phyloP scores from a whole-genome alignment of 176 grass and related monocot genomes.

The Carex pumila region DNA sequence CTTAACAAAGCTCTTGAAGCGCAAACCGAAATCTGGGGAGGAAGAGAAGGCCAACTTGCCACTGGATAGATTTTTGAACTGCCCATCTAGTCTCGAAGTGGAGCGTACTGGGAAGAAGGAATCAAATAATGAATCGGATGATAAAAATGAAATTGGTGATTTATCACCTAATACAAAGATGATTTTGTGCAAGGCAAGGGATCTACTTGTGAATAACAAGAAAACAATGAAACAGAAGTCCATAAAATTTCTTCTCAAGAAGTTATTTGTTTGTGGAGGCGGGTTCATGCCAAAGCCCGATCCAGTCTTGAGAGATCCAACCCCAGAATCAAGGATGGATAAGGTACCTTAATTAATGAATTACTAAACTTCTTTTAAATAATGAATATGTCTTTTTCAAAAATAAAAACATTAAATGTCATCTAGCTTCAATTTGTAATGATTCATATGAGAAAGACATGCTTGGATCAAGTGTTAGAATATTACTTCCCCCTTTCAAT shows the following conservation, averaged over 20 bases:
- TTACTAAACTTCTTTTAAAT: background rate
- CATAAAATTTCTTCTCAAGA: slow-evolving; percentile 67
- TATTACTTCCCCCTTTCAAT: background rate
- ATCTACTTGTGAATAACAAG: slow-evolving; percentile 38
- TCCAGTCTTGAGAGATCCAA: slow-evolving; percentile 46
- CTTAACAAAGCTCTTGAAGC: slow-evolving; percentile 41
- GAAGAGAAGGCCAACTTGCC: slow-evolving; percentile 41
- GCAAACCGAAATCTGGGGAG: slow-evolving; percentile 35
- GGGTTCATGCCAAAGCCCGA: slow-evolving; percentile 41
- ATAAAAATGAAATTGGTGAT: slow-evolving; percentile 31
- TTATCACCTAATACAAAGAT: slow-evolving; percentile 81
- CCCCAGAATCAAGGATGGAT: slow-evolving; percentile 62
- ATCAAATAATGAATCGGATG: background rate
- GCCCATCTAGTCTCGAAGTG: slow-evolving; percentile 82
- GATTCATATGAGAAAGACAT: background rate
- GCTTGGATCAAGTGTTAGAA: background rate
- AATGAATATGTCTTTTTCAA: background rate
- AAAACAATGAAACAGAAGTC: slow-evolving; percentile 48
- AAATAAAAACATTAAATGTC: background rate
- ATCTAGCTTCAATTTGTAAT: background rate
- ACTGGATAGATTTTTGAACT: slow-evolving; percentile 76
- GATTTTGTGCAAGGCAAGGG: slow-evolving; percentile 69
- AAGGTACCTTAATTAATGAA: slow-evolving; percentile 38
- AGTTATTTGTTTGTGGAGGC: slow-evolving; percentile 57
- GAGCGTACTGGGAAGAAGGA: slow-evolving; percentile 23